Evolutionary conservation across 1,284 basidiomycete genomes (phyloP), one percentile per base, ranked within the genome.

Genomic region (Volvariella volvacea): DNA sequence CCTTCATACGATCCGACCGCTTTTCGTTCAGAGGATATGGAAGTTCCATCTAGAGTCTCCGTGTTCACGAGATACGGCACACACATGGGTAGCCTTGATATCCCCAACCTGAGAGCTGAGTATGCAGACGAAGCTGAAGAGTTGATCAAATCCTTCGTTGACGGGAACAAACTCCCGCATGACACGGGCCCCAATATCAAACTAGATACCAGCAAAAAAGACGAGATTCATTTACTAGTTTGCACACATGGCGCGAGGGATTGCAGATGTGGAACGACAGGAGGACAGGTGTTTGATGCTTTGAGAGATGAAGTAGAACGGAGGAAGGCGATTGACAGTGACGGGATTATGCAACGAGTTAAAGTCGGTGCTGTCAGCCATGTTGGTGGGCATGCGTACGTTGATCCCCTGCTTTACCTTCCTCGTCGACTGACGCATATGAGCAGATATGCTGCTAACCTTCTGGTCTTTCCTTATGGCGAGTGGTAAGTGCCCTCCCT

Each of bases 331-430:
- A 41, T 32, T 17, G 52, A 64, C 39, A 55, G 55, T 1, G 25
- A 16, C 19, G 57, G 58, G 2, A 45, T 49, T 2, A 53, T 59
- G 1, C 48, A 46, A 14, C 48, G 52, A 42, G 58, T 79, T 31
- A 66, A 64, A 40, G 64, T 92, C 1, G 76, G 76, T 1, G 80
- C 88, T 52, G 75, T 86, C 10, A 83, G 75, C 1, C 90, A 92
- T 64, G 82, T 92, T 36, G 90, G 90, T 1, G 88, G 88, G 19
- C 90, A 93, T 65, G 76, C 87, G 87, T 91, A 59, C 57, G 82
- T 69, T 36, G 30, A 48, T 49, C 44, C 48, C 16, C 40, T 43
- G 22, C n/a, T 39, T 22, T 20, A 15, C n/a, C 34, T 36, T 36
- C 7, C 8, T 36, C n/a, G 7, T 16, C 15, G 34, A 36, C 19